Percentiles rank a stretch among this genome's conserved stretches.
Evolutionary conservation across 2,329 filamentous ascomycete species (phyloP).

Genomic region (Diaporthe longicolla): DNA sequence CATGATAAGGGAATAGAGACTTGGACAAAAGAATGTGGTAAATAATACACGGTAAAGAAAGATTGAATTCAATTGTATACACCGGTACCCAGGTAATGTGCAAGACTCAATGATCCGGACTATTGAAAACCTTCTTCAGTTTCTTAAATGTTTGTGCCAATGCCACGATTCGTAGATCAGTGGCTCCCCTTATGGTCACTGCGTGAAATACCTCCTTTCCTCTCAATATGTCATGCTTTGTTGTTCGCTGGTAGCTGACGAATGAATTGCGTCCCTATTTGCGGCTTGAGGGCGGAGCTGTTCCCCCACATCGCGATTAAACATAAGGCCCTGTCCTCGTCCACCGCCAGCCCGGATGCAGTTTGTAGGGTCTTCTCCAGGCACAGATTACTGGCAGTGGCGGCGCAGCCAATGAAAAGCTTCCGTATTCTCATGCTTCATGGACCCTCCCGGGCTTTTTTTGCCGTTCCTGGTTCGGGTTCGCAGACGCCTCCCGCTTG

Average conservation of each 20-base stretch:
- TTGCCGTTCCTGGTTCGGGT: neutral
- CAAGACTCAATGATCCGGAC: neutral
- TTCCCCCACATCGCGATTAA: slow-evolving; percentile 6
- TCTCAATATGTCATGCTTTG: slow-evolving; percentile 6
- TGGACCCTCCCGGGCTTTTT: neutral
- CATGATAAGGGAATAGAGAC: neutral
- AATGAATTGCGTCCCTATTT: slow-evolving; percentile 14
- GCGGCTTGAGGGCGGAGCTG: neutral
- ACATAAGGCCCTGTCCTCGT: neutral
- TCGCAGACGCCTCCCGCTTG: neutral
- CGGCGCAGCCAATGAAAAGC: slow-evolving; percentile 15
- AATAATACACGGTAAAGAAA: neutral
- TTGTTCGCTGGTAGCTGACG: neutral
- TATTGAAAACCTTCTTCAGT: neutral
- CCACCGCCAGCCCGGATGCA: neutral
- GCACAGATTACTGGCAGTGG: neutral
- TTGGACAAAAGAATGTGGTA: slow-evolving; percentile 1
- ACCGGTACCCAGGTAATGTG: neutral
- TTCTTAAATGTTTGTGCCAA: neutral
- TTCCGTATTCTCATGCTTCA: neutral
- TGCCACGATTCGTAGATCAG: neutral
- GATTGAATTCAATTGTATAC: neutral
- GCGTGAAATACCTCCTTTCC: neutral
- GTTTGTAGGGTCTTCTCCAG: neutral
- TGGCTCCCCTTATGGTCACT: neutral